Conservation (phyloP, 2,329 filamentous ascomycete species). For the Diaporthe australafricana region DNA sequence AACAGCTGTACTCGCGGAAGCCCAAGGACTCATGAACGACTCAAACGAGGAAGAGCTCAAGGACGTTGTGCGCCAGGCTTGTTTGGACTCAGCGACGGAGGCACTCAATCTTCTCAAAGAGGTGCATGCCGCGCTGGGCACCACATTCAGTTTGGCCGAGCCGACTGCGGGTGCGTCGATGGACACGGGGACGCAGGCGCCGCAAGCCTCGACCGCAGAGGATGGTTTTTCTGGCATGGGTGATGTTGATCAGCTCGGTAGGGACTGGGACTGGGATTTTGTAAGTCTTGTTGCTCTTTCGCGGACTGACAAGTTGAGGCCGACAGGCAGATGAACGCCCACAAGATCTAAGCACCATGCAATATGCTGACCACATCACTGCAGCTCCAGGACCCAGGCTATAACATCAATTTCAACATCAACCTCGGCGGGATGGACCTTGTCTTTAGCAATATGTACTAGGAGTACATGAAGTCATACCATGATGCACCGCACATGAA, state of each 20-base stretch:
- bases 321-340: neutral
- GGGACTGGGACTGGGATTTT: conserved; percentile 41
- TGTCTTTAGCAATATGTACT: conserved; percentile 30
- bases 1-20: conserved; percentile 52
- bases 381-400: conserved; percentile 40
- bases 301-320: neutral
- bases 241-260: conserved; percentile 11
- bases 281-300: conserved; percentile 34
- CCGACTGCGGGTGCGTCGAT: neutral
- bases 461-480: neutral
- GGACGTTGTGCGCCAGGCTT: conserved; percentile 49
- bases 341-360: neutral
- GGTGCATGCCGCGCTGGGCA: conserved; percentile 39
- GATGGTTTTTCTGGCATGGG: neutral
- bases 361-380: neutral
- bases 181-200: neutral
- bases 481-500: neutral
- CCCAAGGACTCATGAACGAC: conserved; percentile 55
- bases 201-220: neutral
- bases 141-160: neutral
- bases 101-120: conserved; percentile 50
- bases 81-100: conserved; percentile 49
- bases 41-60: conserved; percentile 49
- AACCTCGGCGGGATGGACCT: conserved; percentile 36
- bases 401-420: conserved; percentile 40